These are phyloP conservation scores for Neltuma alba DNA, from an alignment of 306 rosid genomes.

Conservation along the genomic window DNA sequence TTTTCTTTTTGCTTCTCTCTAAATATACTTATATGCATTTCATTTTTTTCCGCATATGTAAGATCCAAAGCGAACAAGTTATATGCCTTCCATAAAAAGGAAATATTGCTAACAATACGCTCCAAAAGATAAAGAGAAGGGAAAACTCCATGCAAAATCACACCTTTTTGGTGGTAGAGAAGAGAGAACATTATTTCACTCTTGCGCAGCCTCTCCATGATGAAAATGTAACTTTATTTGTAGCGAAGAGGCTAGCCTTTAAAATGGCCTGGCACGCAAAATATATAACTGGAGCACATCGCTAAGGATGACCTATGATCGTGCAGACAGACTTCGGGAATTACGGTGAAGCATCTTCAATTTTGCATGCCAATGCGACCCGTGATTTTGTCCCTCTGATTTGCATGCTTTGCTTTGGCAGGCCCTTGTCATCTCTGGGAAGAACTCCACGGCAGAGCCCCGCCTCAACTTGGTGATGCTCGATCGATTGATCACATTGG, in stretches of 20 bases:
- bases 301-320: neutral
- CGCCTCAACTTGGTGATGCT: neutral
- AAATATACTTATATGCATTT: neutral
- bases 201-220: neutral
- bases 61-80: neutral
- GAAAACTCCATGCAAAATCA: neutral
- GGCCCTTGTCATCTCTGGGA: neutral
- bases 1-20: neutral
- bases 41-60: neutral
- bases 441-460: neutral
- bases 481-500: neutral
- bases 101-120: neutral
- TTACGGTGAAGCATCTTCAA: too few relatives aligned
- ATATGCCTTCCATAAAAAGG: neutral
- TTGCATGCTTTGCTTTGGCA: neutral
- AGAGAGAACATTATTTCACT: neutral
- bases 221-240: neutral
- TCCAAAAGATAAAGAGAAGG: neutral
- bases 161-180: neutral
- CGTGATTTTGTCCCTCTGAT: neutral
- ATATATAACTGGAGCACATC: neutral
- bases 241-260: neutral
- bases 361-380: neutral
- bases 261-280: neutral
- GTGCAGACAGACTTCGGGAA: too few relatives aligned